Base-by-base conservation (phyloP, 2,329 filamentous ascomycete genomes). In the Penicillium sp. region DNA sequence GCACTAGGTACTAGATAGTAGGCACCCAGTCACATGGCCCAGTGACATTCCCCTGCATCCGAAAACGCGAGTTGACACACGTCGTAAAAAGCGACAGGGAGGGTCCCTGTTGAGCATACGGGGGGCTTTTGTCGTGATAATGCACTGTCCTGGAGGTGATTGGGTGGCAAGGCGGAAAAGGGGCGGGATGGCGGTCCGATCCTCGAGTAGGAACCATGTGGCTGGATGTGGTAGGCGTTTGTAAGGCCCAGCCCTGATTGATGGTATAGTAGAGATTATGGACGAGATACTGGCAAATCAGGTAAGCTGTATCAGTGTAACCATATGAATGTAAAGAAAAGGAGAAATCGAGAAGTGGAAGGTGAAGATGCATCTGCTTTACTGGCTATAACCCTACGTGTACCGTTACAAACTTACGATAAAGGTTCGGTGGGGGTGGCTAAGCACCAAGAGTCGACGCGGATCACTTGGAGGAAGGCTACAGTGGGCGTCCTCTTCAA, bases 141-240 rank as follows among this genome's bases (percentile, higher is more conserved):
- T 35, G 15, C 15, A 17, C 10, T 28, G 25, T 28, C 4, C 25
- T 28, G 15, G 15, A 25, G 45, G 11, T 48, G 45, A 48, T 48
- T 48, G 25, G 45, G 45, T 48, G 45, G 10, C 15, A 12, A 3
- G 25, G 8, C 3, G 17, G 31, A 47, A 39, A 45, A 31, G 28
- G n/a, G 45, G 28, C 45, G 49, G 53, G 49, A 57, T 47, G 38
- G 34, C 53, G 56, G 59, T 59, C 53, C 56, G 56, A 62, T 57
- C 60, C 57, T 51, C 34, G 35, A 49, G 25, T 45, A n/a, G 39
- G 25, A 43, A 54, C 50, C 54, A 60, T 60, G 54, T 60, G 53
- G 50, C 22, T 22, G 25, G 43, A 47, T 1, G 31, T n/a, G 15
- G 22, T 43, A 43, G 20, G n/a, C 25, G 6, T 28, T 28, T 28